Percentiles rank a stretch among this genome's conserved stretches.
Evolutionary conservation across 1,284 basidiomycete species (phyloP).

Genomic region (Exobasidium rhododendri): DNA sequence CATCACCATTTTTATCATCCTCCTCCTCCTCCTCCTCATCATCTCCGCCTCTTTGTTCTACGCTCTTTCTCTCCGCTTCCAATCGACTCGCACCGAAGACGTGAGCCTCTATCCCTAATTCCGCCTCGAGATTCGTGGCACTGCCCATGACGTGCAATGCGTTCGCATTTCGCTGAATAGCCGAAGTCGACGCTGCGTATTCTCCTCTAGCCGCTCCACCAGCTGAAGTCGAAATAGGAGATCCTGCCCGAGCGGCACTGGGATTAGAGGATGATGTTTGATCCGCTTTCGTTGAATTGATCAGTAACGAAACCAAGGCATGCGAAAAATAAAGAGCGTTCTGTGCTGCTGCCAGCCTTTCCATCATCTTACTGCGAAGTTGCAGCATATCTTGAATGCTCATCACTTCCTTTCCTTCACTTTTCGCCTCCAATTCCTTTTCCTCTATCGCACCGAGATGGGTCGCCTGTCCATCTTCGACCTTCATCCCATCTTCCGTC

Average conservation of each 20-base stretch:
- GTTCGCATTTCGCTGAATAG: not conserved
- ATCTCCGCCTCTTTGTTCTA: not conserved
- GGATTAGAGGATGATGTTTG: not conserved
- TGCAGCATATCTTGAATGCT: conserved; percentile 36
- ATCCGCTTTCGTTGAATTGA: conserved; percentile 8
- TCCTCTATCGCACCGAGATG: conserved; percentile 3
- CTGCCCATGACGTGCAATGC: conserved; percentile 1
- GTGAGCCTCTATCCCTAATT: conserved; percentile 9
- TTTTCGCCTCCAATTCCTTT: conserved; percentile 9
- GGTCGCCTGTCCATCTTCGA: not conserved
- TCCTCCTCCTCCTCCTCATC: conserved; percentile 14
- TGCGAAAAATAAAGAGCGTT: conserved; percentile 9
- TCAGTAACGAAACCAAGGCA: conserved; percentile 5
- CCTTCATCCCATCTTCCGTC: not conserved
- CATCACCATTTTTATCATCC: conserved; percentile 12
- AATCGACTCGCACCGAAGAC: conserved; percentile 9
- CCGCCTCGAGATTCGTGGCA: conserved; percentile 2
- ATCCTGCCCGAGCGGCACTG: conserved; percentile 15
- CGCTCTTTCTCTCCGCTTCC: not conserved
- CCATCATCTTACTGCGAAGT: conserved; percentile 30
- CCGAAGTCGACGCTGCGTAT: conserved; percentile 1
- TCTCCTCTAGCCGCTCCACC: conserved; percentile 4
- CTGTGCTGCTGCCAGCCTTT: conserved; percentile 27
- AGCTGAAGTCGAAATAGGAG: conserved; percentile 16
- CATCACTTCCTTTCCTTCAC: conserved; percentile 14